Evolutionary conservation across 805 yeast genomes (phyloP).

Genomic region (Clavispora carvajalis): DNA sequence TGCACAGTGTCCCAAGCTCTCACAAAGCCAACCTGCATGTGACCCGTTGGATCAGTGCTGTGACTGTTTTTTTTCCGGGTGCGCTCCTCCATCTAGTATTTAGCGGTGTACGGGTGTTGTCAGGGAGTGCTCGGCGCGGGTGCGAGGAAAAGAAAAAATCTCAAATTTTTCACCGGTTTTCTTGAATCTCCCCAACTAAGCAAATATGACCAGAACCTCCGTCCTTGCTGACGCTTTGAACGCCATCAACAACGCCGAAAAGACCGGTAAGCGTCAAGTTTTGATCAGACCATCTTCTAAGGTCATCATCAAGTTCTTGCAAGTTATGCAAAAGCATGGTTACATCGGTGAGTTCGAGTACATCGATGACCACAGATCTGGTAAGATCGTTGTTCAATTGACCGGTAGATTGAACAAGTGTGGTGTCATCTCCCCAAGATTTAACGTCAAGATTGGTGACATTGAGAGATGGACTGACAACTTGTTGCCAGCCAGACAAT

Average conservation of each 20-base stretch:
- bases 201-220: conserved; percentile 88
- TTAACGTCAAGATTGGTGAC: conserved; percentile 22
- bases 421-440: conserved; percentile 24
- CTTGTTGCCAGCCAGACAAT: conserved; percentile 26
- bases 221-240: conserved; percentile 98
- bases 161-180: conserved; percentile 1
- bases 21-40: neutral
- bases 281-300: conserved; percentile 97
- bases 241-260: conserved; percentile 98
- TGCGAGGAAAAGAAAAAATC: neutral
- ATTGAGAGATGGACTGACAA: conserved; percentile 25
- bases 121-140: neutral
- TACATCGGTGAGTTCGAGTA: conserved; percentile 98
- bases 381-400: conserved; percentile 92
- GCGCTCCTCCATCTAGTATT: neutral
- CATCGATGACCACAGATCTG: conserved; percentile 98
- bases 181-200: conserved; percentile 1
- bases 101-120: neutral
- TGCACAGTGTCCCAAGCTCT: neutral
- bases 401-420: conserved; percentile 81
- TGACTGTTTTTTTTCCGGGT: conserved; percentile 2
- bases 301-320: conserved; percentile 94
- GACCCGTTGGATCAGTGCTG: neutral
- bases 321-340: conserved; percentile 97
- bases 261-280: conserved; percentile 98